A percentile compares a stretch with the other conserved stretches of the same genome.
These are phyloP conservation scores for Fusarium algeriense DNA, from an alignment of 2,329 filamentous ascomycete genomes.

Conservation along the genomic window DNA sequence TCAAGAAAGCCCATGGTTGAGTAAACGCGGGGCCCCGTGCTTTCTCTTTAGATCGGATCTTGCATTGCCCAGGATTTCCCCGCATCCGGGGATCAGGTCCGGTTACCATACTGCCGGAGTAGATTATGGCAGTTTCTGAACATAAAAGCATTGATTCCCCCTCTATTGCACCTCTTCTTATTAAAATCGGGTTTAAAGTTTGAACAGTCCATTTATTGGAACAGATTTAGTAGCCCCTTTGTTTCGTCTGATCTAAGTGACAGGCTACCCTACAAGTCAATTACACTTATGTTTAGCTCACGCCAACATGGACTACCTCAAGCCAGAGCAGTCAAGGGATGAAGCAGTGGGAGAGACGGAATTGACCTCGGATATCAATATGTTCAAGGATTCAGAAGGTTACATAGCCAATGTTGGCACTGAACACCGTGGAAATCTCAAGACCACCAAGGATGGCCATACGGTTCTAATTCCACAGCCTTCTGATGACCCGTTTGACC, in stretches of 20 bases:
- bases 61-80: background rate
- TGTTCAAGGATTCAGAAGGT: background rate
- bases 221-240: accelerated
- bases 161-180: accelerated
- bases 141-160: background rate
- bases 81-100: background rate
- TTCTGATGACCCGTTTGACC: accelerated
- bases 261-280: too few relatives aligned
- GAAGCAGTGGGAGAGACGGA: background rate
- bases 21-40: background rate
- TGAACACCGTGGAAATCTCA: background rate
- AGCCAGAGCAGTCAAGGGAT: background rate
- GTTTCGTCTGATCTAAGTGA: accelerated
- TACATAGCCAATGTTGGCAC: background rate
- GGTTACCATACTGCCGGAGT: background rate
- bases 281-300: accelerated
- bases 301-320: background rate
- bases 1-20: too few relatives aligned
- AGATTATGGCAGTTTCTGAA: accelerated
- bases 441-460: background rate
- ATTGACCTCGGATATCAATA: background rate
- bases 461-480: background rate
- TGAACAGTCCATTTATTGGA: accelerated
- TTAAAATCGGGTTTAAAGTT: accelerated
- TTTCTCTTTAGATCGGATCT: background rate